A percentile compares a stretch with the other conserved stretches of the same genome.
These are phyloP conservation scores for Camellia granthamiana DNA, from an alignment of 148 eudicot genomes.

Conservation along the genomic window DNA sequence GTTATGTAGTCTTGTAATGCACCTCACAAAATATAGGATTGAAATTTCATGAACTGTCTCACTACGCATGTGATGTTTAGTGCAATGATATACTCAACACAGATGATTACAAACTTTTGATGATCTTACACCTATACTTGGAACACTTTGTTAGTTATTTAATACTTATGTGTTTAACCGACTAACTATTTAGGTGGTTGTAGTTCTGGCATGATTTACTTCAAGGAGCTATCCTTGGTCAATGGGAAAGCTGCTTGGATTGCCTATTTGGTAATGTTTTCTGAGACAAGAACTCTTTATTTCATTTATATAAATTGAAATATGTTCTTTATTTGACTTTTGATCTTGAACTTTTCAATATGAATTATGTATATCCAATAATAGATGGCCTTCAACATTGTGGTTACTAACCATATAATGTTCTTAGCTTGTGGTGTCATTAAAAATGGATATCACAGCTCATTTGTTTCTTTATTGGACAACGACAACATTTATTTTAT, in stretches of 20 bases:
- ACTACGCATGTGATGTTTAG: neutral
- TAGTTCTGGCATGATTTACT: slow-evolving; percentile 82
- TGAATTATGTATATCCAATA: slow-evolving; percentile 1
- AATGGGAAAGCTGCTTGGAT: slow-evolving; percentile 98
- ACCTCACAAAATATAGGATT: neutral
- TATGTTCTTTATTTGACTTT: neutral
- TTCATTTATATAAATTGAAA: slow-evolving; percentile 2
- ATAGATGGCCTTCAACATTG: neutral
- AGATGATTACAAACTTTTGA: neutral
- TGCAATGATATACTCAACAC: neutral
- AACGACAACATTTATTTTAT: neutral
- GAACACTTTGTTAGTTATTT: neutral
- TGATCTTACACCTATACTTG: neutral
- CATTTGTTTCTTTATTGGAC: neutral
- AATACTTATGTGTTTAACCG: too few relatives aligned
- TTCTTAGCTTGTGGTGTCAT: neutral
- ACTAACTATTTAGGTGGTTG: slow-evolving; percentile 9
- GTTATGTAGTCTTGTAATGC: neutral
- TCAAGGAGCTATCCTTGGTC: slow-evolving; percentile 81
- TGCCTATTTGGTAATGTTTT: slow-evolving; percentile 72
- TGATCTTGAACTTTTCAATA: neutral
- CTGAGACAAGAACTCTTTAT: neutral
- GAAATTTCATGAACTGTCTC: neutral
- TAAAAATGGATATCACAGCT: neutral
- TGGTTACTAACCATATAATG: neutral